phyloP scores from a whole-genome alignment of 805 yeast genomes.

The Komagataella pastoris region DNA sequence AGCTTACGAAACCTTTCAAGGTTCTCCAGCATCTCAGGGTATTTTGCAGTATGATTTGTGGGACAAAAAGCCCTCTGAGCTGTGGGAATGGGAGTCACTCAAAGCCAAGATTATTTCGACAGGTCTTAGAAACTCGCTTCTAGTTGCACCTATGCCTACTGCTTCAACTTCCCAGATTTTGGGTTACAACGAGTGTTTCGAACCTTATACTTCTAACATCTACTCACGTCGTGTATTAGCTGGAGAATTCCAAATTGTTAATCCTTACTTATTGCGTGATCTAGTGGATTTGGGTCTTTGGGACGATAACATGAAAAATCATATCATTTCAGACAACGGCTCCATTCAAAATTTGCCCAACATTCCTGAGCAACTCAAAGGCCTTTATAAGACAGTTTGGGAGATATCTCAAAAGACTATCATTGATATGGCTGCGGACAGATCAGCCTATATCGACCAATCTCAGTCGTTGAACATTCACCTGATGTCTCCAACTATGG shows the following conservation, averaged over 20 bases:
- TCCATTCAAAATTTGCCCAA: slow-evolving; percentile 42
- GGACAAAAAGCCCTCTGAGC: slow-evolving; percentile 44
- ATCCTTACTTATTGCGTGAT: slow-evolving; percentile 44
- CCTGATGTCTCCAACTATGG: slow-evolving; percentile 90
- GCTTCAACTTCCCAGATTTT: slow-evolving; percentile 54
- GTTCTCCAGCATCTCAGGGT: slow-evolving; percentile 49
- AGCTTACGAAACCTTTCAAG: slow-evolving; percentile 33
- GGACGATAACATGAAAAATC: slow-evolving; percentile 44
- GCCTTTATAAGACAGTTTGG: slow-evolving; percentile 81
- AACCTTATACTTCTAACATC: slow-evolving; percentile 49
- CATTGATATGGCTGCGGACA: slow-evolving; percentile 75
- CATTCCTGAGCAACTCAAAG: slow-evolving; percentile 40
- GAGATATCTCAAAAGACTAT: slow-evolving; percentile 79
- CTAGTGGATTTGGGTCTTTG: slow-evolving; percentile 45
- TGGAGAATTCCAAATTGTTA: slow-evolving; percentile 53
- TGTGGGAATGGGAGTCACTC: slow-evolving; percentile 46
- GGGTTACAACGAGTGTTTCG: slow-evolving; percentile 51
- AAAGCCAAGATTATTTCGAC: slow-evolving; percentile 32
- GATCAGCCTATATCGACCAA: slow-evolving; percentile 78
- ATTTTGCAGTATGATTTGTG: slow-evolving; percentile 43
- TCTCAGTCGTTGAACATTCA: slow-evolving; percentile 91
- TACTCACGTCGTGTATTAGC: slow-evolving; percentile 51
- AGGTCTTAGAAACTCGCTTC: slow-evolving; percentile 45
- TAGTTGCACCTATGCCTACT: slow-evolving; percentile 57
- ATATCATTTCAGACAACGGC: slow-evolving; percentile 42